Evolutionary conservation across 371 early-diverging fungal species (phyloP).

Genomic region (Zopfochytrium polystomum): DNA sequence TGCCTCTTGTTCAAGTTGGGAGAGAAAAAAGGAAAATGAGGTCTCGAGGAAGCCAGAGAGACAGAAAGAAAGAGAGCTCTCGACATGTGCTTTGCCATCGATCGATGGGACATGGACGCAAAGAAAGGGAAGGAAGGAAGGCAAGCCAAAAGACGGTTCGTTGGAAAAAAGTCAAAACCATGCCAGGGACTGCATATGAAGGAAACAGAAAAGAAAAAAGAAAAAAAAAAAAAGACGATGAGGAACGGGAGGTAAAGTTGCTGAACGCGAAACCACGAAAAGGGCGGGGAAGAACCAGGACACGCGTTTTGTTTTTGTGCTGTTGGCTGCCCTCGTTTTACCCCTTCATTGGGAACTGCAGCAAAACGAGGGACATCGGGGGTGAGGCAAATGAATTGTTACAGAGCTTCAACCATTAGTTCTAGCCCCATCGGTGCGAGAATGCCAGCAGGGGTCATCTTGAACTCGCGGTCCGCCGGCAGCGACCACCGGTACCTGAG

Average conservation of each 20-base stretch:
- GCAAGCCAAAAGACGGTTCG: not conserved
- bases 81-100: not conserved
- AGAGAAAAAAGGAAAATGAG: no score
- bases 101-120: not conserved
- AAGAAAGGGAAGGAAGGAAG: not conserved
- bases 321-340: not conserved
- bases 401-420: not conserved
- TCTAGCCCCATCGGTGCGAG: not conserved
- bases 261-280: no score
- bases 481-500: not conserved
- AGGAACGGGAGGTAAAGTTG: no score
- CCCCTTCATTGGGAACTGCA: not conserved
- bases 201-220: not conserved
- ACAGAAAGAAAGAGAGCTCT: not conserved
- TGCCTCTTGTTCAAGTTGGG: no score
- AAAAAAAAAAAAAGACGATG: no score
- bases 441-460: slow-evolving; percentile 2
- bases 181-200: not conserved
- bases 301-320: not conserved
- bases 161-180: no score
- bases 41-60: not conserved
- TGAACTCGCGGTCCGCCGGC: not conserved
- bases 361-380: not conserved
- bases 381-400: not conserved
- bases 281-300: no score